Evolutionary conservation across 1,284 basidiomycete species (phyloP), one percentile per base, ranked within the genome.

Genomic region (Fomitiporia mediterranea): DNA sequence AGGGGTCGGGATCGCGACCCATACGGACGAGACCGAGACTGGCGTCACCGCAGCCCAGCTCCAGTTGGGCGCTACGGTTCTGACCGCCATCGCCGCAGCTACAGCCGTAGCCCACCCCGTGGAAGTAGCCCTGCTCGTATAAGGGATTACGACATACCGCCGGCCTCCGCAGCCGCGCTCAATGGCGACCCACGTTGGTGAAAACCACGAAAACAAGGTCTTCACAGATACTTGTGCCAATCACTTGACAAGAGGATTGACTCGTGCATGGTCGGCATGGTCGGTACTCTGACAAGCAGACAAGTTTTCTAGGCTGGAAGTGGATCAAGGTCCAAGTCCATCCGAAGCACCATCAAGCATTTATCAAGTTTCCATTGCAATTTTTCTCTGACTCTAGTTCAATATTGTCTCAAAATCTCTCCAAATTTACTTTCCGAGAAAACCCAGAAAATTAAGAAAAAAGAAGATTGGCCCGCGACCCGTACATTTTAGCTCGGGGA

Each of bases 31-130:
- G 74, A 76, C 56, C 63, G 72, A 56, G 74, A 76, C 61, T 76
- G 75, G 78, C 75, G 79, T 59, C 75, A 80, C 56, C 84, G 87
- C 61, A 87, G 84, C 73, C 84, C 84, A 30, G 76, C 85, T 60
- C 80, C 84, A 34, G 67, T 72, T 53, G 72, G 25, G 39, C 49
- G 58, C 30, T 83, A 86, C 73, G 87, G 85, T 58, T 86, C 87
- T 58, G 86, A 89, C 62, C 77, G 85, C 63, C 78, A 78, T 67
- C 84, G 88, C 53, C 76, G 80, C 66, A 89, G 86, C 72, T 86
- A 89, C 64, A 89, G 86, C 55, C 78, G 84, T 65, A 89, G 84
- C 70, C 89, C 89, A 35, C 85, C 86, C 55, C 75, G 86, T 64
- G 86, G 84, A 56, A 82, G 84, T 68, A 89, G 87, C 72, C 88